Evolutionary conservation across 2,329 filamentous ascomycete species (phyloP).

Genomic region (Ceratocystis diversiconidia): DNA sequence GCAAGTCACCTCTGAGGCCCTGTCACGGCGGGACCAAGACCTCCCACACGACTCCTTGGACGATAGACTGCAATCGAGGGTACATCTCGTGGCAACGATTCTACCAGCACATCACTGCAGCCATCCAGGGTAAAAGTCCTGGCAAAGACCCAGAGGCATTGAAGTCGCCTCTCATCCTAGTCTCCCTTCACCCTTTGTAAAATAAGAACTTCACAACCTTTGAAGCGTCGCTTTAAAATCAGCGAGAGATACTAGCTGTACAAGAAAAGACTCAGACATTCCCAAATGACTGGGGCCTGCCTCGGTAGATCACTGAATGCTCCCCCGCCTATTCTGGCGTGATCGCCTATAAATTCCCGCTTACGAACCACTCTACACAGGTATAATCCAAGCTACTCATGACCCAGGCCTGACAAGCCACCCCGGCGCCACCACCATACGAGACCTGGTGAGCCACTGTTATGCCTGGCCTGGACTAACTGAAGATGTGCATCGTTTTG

Average conservation of each 20-base stretch:
- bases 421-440: not conserved
- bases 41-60: not conserved
- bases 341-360: not conserved
- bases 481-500: not conserved
- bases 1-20: not conserved
- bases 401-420: not conserved
- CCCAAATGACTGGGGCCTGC: no score
- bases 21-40: not conserved
- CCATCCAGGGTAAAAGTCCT: not conserved
- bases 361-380: not conserved
- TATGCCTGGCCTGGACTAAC: not conserved
- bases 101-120: not conserved
- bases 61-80: not conserved
- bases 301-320: no score
- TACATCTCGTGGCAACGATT: not conserved
- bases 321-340: not conserved
- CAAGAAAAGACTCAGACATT: no score
- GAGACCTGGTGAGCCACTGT: not conserved
- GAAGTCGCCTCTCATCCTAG: not conserved
- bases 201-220: not conserved
- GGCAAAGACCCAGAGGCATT: not conserved
- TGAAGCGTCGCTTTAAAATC: no score
- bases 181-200: not conserved
- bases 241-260: no score
- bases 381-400: not conserved